These are phyloP conservation scores for Lepidium africanum DNA, from an alignment of 345 rosid species.

Conservation along the genomic window DNA sequence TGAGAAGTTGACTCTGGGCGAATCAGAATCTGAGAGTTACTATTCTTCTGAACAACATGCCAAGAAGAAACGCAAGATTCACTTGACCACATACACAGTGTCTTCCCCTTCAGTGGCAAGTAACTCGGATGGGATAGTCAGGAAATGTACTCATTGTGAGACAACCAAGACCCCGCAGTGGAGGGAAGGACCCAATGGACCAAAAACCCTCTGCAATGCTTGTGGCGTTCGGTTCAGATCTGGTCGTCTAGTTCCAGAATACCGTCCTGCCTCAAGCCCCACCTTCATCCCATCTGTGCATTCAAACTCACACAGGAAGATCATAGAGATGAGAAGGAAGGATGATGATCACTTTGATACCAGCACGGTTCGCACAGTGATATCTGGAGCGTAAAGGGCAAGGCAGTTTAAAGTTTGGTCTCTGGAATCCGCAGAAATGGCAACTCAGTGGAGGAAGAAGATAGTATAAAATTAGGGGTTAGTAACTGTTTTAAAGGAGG, in stretches of 20 bases:
- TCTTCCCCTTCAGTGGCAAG: conserved; percentile 8
- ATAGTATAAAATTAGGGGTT: conserved; percentile 21
- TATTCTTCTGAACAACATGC: conserved; percentile 21
- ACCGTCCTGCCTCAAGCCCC: conserved; percentile 88
- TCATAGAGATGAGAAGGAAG: conserved; percentile 75
- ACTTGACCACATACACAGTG: conserved; percentile 20
- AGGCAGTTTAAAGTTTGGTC: conserved; percentile 1
- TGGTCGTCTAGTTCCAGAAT: conserved; percentile 84
- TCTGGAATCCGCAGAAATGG: conserved; percentile 9
- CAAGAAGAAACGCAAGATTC: conserved; percentile 43
- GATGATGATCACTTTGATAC: conserved; percentile 17
- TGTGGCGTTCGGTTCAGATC: conserved; percentile 90
- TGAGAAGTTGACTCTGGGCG: conserved; percentile 9
- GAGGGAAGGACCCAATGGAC: conserved; percentile 96
- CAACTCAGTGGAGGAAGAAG: conserved; percentile 8
- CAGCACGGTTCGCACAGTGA: background rate
- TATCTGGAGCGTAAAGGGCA: conserved; percentile 13
- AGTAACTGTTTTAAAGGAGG: conserved; percentile 19
- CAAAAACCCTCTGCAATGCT: conserved; percentile 92
- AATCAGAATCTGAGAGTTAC: conserved; percentile 28
- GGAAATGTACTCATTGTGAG: conserved; percentile 72
- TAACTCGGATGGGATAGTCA: background rate
- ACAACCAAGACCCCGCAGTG: conserved; percentile 86
- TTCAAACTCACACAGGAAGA: conserved; percentile 90
- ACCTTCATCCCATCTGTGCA: conserved; percentile 65